A percentile compares a stretch with the other conserved stretches of the same genome.
phyloP scores from a whole-genome alignment of 352 stramenopile species.

The Plasmopara viticola region DNA sequence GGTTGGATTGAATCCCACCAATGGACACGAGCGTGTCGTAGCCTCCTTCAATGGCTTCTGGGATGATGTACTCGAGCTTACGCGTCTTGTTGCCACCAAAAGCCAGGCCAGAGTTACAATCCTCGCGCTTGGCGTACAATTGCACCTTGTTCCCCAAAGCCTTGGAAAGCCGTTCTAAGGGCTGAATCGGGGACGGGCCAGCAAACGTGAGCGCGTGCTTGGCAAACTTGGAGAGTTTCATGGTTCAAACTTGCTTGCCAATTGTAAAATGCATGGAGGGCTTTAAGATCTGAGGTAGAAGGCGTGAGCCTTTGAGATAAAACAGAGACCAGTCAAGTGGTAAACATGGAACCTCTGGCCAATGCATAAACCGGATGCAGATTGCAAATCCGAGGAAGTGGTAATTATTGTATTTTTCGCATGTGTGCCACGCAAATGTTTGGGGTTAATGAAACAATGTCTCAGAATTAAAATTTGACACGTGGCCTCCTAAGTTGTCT shows the following conservation, averaged over 20 bases:
- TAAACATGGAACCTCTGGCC: neutral
- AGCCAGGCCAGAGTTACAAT: slow-evolving; percentile 30
- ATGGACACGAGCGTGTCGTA: slow-evolving; percentile 36
- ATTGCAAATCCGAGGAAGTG: too few relatives aligned
- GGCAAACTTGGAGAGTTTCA: slow-evolving; percentile 34
- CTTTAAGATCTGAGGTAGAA: neutral
- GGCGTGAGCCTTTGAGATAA: neutral
- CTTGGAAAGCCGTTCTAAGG: slow-evolving; percentile 29
- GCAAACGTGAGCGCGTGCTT: slow-evolving; percentile 31
- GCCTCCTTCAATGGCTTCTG: slow-evolving; percentile 27
- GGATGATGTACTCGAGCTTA: slow-evolving; percentile 36
- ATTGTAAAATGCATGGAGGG: neutral
- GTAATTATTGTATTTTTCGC: too few relatives aligned
- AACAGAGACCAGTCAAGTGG: neutral
- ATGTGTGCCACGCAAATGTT: too few relatives aligned
- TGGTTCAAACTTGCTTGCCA: slow-evolving; percentile 6
- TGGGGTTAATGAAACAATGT: too few relatives aligned
- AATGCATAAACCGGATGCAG: too few relatives aligned
- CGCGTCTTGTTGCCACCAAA: slow-evolving; percentile 35
- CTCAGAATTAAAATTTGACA: too few relatives aligned
- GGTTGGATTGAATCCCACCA: slow-evolving; percentile 32
- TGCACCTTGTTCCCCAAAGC: slow-evolving; percentile 29
- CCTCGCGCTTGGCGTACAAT: slow-evolving; percentile 32
- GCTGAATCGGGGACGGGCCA: slow-evolving; percentile 30
- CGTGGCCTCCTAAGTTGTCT: too few relatives aligned